Evolutionary conservation across 2,329 filamentous ascomycete species (phyloP).

Genomic region (Aquanectria penicillioides): DNA sequence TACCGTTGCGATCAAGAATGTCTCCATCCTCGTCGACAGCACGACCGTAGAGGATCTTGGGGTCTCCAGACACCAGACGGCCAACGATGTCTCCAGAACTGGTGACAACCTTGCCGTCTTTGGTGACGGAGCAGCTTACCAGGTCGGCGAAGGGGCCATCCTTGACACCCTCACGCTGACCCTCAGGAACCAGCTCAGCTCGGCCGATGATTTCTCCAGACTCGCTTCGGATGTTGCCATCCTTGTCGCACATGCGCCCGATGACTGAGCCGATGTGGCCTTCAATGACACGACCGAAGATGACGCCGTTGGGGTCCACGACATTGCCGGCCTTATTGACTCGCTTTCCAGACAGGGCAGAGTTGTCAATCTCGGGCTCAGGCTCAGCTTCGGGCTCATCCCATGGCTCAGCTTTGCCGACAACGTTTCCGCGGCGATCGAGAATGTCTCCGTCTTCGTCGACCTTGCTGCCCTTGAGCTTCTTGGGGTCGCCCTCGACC

Average conservation of each 20-base stretch:
- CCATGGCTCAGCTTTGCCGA: constrained; percentile 69
- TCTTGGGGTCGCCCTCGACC: constrained; percentile 75
- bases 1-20: constrained; percentile 79
- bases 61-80: constrained; percentile 74
- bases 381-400: constrained; percentile 54
- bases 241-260: constrained; percentile 76
- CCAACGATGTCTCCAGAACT: constrained; percentile 77
- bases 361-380: constrained; percentile 68
- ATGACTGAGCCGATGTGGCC: constrained; percentile 71
- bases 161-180: constrained; percentile 69
- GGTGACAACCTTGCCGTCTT: constrained; percentile 75
- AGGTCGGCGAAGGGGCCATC: constrained; percentile 77
- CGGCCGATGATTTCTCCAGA: constrained; percentile 76
- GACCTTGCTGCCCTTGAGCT: constrained; percentile 76
- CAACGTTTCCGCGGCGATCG: constrained; percentile 74
- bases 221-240: constrained; percentile 78
- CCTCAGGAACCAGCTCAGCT: constrained; percentile 73
- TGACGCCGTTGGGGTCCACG: constrained; percentile 63
- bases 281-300: constrained; percentile 74
- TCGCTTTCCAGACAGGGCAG: constrained; percentile 73
- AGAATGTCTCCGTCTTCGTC: constrained; percentile 86
- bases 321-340: constrained; percentile 77
- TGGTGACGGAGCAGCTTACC: constrained; percentile 70
- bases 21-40: constrained; percentile 85
- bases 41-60: constrained; percentile 77